Evolutionary conservation across 192 early-diverging fungal species (phyloP).

Genomic region (Coemansia sp.): DNA sequence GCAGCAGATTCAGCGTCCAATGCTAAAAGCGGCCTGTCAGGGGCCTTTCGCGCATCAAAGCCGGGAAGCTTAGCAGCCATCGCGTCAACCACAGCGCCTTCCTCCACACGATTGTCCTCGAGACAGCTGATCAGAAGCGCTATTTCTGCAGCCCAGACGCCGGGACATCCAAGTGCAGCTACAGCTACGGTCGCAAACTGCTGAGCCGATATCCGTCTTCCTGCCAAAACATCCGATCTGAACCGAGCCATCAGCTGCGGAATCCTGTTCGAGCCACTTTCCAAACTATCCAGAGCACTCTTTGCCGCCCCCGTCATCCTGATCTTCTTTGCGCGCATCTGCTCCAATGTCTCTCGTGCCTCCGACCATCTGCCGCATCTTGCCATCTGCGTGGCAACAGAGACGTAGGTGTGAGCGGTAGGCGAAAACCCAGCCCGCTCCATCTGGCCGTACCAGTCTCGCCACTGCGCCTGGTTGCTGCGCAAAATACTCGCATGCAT

Average conservation of each 20-base stretch:
- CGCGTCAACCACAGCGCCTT: constrained; percentile 34
- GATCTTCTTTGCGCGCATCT: constrained; percentile 12
- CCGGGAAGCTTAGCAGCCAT: constrained; percentile 41
- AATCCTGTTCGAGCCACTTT: constrained; percentile 13
- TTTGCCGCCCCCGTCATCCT: constrained; percentile 2
- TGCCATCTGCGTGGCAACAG: constrained; percentile 28
- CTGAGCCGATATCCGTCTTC: constrained; percentile 4
- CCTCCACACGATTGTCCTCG: constrained; percentile 24
- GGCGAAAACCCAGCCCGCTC: constrained; percentile 17
- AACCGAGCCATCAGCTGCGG: constrained; percentile 24
- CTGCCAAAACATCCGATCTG: constrained; percentile 11
- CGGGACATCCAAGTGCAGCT: constrained; percentile 22
- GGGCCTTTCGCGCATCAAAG: constrained; percentile 1
- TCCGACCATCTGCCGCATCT: constrained; percentile 33
- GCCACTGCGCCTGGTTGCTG: constrained; percentile 25
- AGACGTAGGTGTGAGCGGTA: constrained; percentile 16
- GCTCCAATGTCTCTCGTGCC: constrained; percentile 22
- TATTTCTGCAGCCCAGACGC: constrained; percentile 27
- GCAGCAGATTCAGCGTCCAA: neutral
- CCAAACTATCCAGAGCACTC: constrained; percentile 20
- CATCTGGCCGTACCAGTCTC: constrained; percentile 30
- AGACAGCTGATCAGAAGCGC: constrained; percentile 36
- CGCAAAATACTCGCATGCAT: constrained; percentile 42
- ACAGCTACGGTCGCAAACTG: constrained; percentile 24
- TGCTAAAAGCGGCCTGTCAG: constrained; percentile 30